phyloP scores from a whole-genome alignment of 2,329 filamentous ascomycete species.

The Dactylellina parvicollis region DNA sequence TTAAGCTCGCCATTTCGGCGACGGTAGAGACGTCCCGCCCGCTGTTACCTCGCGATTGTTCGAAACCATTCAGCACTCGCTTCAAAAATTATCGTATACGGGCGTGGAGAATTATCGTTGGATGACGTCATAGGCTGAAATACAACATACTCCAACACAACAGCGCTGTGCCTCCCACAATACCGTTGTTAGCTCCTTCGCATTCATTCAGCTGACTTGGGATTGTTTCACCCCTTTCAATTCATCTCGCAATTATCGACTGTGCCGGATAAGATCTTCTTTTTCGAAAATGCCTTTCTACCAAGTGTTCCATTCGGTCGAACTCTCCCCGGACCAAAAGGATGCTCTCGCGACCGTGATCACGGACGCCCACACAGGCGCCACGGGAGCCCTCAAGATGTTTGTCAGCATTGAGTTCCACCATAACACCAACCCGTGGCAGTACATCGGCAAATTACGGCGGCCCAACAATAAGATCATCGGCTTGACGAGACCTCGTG shows the following conservation, averaged over 20 bases:
- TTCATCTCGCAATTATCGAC: too few species aligned
- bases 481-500: constrained; percentile 27
- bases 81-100: not conserved
- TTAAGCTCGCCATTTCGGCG: not conserved
- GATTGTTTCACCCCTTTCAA: not conserved
- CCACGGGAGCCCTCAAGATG: constrained; percentile 42
- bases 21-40: not conserved
- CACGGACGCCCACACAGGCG: constrained; percentile 33
- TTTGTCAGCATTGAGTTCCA: constrained; percentile 48
- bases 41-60: not conserved
- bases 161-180: not conserved
- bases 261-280: too few species aligned
- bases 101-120: not conserved
- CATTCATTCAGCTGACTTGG: not conserved
- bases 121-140: not conserved
- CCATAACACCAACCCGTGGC: constrained; percentile 48
- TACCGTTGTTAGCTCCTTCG: not conserved
- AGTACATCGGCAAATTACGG: constrained; percentile 35
- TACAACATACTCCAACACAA: constrained; percentile 1
- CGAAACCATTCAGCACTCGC: not conserved
- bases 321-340: constrained; percentile 36
- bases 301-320: constrained; percentile 37
- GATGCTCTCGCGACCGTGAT: constrained; percentile 31
- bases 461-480: constrained; percentile 49
- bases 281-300: constrained; percentile 53